Conservation (phyloP, 2,329 filamentous ascomycete genomes). For the Colletotrichum chrysophilum region DNA sequence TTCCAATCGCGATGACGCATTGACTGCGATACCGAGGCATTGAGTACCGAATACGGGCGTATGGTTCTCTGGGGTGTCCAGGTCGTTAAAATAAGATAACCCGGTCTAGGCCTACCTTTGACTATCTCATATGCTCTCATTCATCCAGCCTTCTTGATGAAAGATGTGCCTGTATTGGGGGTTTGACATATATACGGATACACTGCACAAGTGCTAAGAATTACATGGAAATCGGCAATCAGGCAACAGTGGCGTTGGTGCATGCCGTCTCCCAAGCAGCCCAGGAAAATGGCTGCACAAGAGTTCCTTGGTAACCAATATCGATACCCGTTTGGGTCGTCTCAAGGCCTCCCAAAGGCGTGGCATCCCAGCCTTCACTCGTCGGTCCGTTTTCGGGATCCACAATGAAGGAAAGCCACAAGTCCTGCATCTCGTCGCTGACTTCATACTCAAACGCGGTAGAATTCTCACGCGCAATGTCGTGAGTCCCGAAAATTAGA, state of each 20-base stretch:
- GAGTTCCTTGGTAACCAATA: background rate
- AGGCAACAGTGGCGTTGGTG: background rate
- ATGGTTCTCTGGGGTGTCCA: too few relatives aligned
- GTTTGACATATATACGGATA: background rate
- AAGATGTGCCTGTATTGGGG: background rate
- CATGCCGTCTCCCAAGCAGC: background rate
- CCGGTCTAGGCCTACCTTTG: too few relatives aligned
- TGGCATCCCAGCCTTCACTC: background rate
- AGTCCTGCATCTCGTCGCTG: background rate
- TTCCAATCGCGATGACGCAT: too few relatives aligned
- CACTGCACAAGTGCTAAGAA: background rate
- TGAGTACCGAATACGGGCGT: too few relatives aligned
- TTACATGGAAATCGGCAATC: background rate
- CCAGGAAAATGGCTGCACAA: background rate
- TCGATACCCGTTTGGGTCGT: background rate
- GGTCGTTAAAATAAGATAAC: too few relatives aligned
- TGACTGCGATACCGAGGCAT: too few relatives aligned
- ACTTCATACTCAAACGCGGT: background rate
- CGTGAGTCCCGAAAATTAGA: slow-evolving; percentile 33
- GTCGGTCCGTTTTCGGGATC: background rate
- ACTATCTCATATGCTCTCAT: background rate
- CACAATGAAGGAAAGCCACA: slow-evolving; percentile 1
- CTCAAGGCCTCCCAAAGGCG: background rate
- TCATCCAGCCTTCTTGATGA: background rate
- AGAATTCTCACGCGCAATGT: slow-evolving; percentile 3